These are phyloP conservation scores for Pisolithus marmoratus DNA, from an alignment of 768 basidiomycete genomes.

Conservation along the genomic window DNA sequence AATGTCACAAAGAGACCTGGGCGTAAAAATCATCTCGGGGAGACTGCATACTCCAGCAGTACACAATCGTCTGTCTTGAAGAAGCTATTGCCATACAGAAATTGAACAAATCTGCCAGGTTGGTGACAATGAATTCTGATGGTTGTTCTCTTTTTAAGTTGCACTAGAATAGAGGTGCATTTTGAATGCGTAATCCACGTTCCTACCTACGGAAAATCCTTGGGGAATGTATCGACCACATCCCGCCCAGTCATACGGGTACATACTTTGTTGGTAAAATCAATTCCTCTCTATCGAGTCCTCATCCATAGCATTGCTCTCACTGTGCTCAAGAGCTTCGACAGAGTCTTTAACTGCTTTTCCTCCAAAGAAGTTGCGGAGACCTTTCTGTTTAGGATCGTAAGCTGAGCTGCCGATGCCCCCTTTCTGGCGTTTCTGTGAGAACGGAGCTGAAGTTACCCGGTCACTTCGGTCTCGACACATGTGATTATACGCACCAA, in stretches of 20 bases:
- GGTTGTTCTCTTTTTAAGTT: no score
- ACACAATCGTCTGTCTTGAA: slow-evolving; percentile 64
- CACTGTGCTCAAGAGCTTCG: slow-evolving; percentile 10
- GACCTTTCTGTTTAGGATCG: slow-evolving; percentile 71
- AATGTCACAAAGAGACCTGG: slow-evolving; percentile 62
- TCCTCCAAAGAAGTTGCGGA: slow-evolving; percentile 67
- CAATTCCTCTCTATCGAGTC: neutral
- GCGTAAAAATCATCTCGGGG: slow-evolving; percentile 59
- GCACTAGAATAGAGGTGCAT: no score
- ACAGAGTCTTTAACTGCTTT: slow-evolving; percentile 7
- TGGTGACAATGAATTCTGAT: neutral
- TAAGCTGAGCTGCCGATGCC: slow-evolving; percentile 67
- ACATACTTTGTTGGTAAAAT: neutral
- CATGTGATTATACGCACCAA: slow-evolving; percentile 40
- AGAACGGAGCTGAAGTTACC: slow-evolving; percentile 16
- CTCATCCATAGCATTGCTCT: slow-evolving; percentile 27
- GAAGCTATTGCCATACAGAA: slow-evolving; percentile 67
- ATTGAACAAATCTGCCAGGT: slow-evolving; percentile 22
- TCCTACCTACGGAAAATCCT: no score
- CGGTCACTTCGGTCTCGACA: neutral
- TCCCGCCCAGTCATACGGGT: no score
- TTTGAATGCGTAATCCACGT: slow-evolving; percentile 5
- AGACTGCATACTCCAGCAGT: slow-evolving; percentile 59
- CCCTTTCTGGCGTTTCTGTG: slow-evolving; percentile 61
- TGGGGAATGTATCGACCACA: no score